Conservation (phyloP, 129 eudicot species). For the Artemisia tridentata region DNA sequence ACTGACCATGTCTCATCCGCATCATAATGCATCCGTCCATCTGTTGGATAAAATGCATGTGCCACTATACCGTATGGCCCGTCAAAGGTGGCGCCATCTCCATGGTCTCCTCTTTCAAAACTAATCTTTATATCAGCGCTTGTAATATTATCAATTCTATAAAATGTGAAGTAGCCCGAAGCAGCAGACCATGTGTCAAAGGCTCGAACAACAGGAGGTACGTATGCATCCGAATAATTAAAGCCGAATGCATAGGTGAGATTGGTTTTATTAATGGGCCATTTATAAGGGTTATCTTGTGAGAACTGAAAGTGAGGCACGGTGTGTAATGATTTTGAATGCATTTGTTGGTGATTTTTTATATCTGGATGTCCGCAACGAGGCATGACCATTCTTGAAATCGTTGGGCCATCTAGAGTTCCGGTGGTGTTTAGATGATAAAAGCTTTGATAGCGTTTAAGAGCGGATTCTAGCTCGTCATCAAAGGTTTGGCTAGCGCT, state of each 20-base stretch:
- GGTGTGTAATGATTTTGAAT: not conserved
- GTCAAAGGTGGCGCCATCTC: not conserved
- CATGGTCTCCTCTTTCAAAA: conserved; percentile 1
- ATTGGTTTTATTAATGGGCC: not conserved
- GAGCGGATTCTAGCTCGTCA: conserved; percentile 16
- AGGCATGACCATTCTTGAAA: conserved; percentile 15
- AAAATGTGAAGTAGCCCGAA: conserved; percentile 17
- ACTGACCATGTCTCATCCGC: not conserved
- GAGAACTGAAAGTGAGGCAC: not conserved
- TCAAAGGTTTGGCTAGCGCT: not conserved
- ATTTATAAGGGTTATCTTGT: not conserved
- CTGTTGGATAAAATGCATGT: not conserved
- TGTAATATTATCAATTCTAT: not conserved
- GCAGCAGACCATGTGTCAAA: conserved; percentile 16
- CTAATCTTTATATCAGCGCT: conserved; percentile 2
- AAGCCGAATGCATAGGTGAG: conserved; percentile 7
- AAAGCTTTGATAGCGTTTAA: conserved; percentile 14
- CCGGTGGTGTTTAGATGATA: conserved; percentile 5
- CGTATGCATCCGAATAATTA: not conserved
- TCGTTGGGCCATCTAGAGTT: not conserved
- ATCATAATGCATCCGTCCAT: not conserved
- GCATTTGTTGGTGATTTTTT: not conserved
- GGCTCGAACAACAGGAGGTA: conserved; percentile 9
- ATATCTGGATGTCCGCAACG: conserved; percentile 18
- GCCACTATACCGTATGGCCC: conserved; percentile 1